Conservation (phyloP, 495 filamentous ascomycete genomes). For the Aspergillus baeticus region DNA sequence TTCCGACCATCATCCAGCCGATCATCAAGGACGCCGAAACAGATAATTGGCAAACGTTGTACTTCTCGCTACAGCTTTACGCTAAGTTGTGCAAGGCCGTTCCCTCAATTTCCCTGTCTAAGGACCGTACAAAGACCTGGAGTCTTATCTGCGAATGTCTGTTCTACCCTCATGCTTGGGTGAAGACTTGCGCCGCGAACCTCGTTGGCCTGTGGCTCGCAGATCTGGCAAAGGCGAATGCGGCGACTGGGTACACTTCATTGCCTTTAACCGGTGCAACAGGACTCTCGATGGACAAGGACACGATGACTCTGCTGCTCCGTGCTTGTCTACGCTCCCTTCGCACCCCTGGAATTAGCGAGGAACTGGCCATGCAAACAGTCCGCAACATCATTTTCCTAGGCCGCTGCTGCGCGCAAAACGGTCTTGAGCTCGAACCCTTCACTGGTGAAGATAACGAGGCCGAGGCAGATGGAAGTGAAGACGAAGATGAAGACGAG, state of each 20-base stretch:
- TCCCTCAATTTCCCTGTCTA: constrained; percentile 58
- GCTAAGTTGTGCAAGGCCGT: constrained; percentile 66
- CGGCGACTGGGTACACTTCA: constrained; percentile 44
- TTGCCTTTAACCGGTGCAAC: constrained; percentile 67
- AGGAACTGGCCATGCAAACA: constrained; percentile 68
- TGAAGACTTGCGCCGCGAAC: constrained; percentile 73
- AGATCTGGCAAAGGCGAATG: constrained; percentile 67
- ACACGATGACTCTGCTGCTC: constrained; percentile 65
- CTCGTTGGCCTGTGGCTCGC: constrained; percentile 76
- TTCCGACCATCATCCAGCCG: constrained; percentile 51
- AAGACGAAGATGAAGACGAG: constrained; percentile 39
- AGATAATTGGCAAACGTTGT: constrained; percentile 76
- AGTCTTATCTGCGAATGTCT: constrained; percentile 59
- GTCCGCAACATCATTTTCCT: constrained; percentile 79
- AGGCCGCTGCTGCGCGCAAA: constrained; percentile 63
- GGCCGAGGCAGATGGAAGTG: constrained; percentile 39
- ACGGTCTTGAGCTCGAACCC: constrained; percentile 56
- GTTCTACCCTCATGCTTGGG: constrained; percentile 68
- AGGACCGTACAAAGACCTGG: constrained; percentile 63
- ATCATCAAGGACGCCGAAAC: constrained; percentile 45
- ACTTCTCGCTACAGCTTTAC: constrained; percentile 67
- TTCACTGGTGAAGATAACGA: constrained; percentile 35
- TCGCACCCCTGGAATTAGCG: constrained; percentile 60
- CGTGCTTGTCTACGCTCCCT: constrained; percentile 64
- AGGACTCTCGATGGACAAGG: constrained; percentile 64